Evolutionary conservation across 768 basidiomycete genomes (phyloP), one percentile per base, ranked within the genome.

Genomic region (Phaeolepiota aurea): DNA sequence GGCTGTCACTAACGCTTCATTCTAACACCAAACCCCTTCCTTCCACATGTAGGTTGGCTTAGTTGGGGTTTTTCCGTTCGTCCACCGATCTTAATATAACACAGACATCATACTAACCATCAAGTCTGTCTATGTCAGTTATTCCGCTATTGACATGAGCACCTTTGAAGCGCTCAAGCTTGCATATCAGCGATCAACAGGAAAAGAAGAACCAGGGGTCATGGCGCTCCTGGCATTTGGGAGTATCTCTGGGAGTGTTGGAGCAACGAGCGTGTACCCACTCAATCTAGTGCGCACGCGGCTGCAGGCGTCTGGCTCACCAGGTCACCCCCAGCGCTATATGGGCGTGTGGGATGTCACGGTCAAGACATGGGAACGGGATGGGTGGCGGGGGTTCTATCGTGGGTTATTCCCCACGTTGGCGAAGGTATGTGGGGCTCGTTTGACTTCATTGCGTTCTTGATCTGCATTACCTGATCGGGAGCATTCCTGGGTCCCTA

Each of bases 151-250:
- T 47, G 94, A 99, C 61, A 94, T 91, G 88, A 87, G 83, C 51
- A 93, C 93, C 2, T 98, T 96, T 44, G 94, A 97, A 64, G 89
- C 90, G 2, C 77, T 99, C 42, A 98, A 98, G 58, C 67, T 92
- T 32, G 81, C 86, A 2, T 98, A 98, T 59, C 65, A 85, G 28
- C 76, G 79, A 38, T 94, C 92, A 21, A 87, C 87, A 3, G 84
- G 82, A 22, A 77, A 82, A 52, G 83, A 91, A 19, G 93, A 99
- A 57, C 90, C 94, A 0, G 87, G 88, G 2, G 78, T 92, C 4
- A 70, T 92, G 40, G 90, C 87, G 19, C 57, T 91, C 20, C 76
- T 98, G 13, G 80, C 87, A 3, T 97, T 96, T 51, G 93, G 93
- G 33, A 92, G 89, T 51, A 62, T 94, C 46, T 94, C 90, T 12